Conservation (phyloP, 176 grass and related monocot species). For the bread wheat (Triticum aestivum) region DNA sequence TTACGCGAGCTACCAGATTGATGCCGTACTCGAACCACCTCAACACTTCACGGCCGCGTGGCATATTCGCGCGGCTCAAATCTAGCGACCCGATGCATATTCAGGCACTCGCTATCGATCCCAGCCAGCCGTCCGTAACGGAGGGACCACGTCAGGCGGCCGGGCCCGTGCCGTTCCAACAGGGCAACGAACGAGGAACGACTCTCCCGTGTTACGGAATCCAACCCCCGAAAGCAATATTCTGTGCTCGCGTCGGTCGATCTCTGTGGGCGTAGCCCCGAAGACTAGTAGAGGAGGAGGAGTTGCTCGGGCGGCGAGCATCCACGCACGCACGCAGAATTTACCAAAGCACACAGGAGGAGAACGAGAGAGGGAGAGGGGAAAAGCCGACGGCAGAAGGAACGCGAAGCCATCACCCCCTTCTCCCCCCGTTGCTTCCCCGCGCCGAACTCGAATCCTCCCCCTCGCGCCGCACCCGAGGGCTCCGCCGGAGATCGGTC, state of each 20-base stretch:
- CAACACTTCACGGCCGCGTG: neutral
- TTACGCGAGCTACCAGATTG: neutral
- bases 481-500: neutral
- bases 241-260: neutral
- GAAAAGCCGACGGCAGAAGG: neutral
- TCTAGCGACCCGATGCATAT: neutral
- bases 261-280: neutral
- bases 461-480: neutral
- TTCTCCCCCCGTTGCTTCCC: neutral
- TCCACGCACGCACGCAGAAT: neutral
- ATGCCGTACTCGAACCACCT: neutral
- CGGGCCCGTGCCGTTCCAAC: neutral
- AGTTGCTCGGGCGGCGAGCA: neutral
- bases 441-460: constrained; percentile 15
- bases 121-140: neutral
- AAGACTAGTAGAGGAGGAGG: neutral
- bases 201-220: neutral
- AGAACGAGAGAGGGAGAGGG: neutral
- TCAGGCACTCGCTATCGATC: neutral
- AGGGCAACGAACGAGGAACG: neutral
- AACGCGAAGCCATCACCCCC: neutral
- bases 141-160: neutral
- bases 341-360: neutral
- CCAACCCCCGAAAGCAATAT: neutral
- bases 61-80: neutral